Conservation (phyloP, 495 filamentous ascomycete species). For the Aspergillus baeticus region DNA sequence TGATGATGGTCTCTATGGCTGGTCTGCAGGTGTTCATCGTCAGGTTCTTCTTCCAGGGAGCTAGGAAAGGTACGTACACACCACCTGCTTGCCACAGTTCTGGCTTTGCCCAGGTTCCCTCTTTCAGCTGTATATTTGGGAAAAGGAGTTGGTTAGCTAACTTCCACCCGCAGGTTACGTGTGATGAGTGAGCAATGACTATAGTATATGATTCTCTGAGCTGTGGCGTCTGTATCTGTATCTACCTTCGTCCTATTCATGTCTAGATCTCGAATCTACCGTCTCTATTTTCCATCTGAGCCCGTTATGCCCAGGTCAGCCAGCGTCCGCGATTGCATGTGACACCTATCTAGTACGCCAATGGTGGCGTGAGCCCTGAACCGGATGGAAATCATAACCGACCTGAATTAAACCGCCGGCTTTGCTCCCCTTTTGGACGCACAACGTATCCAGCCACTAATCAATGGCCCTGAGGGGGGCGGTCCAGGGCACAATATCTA, state of each 20-base stretch:
- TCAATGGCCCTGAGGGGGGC: no score
- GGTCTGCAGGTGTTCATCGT: conserved; percentile 97
- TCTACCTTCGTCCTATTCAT: background rate
- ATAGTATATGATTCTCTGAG: conserved; percentile 25
- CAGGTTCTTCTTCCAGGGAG: conserved; percentile 97
- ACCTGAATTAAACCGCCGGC: no score
- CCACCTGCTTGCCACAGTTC: background rate
- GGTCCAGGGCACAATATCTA: no score
- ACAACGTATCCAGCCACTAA: no score
- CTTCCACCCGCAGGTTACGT: conserved; percentile 20
- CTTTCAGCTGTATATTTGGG: no score
- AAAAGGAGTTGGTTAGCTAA: no score
- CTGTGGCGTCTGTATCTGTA: conserved; percentile 5
- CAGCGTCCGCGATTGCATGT: no score
- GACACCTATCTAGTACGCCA: no score
- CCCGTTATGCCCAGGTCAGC: no score
- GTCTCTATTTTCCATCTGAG: background rate
- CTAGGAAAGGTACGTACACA: conserved; percentile 63
- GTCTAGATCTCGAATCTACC: conserved; percentile 1
- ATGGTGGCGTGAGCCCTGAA: no score
- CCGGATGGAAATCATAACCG: no score
- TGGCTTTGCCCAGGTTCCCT: background rate
- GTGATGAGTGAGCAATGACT: conserved; percentile 40
- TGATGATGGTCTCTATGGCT: conserved; percentile 94
- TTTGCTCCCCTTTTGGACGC: no score